phyloP scores from a whole-genome alignment of 192 early-diverging fungal genomes.

The Coemansia furcata region DNA sequence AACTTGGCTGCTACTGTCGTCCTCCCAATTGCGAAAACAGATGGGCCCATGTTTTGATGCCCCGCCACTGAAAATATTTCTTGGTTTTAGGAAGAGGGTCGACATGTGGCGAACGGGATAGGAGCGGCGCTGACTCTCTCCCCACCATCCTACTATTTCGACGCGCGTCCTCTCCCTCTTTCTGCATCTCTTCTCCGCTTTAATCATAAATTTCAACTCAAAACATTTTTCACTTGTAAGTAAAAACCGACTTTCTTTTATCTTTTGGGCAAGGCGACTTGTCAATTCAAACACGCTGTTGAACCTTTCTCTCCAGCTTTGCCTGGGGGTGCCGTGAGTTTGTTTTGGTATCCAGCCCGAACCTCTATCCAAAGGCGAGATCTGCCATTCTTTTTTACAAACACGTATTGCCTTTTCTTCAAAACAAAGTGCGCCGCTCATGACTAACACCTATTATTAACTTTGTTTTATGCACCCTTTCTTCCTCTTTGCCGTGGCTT shows the following conservation, averaged over 20 bases:
- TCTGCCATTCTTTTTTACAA: background rate
- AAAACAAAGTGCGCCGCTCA: background rate
- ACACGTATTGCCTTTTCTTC: background rate
- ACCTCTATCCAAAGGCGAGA: background rate
- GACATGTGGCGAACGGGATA: background rate
- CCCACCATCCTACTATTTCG: background rate
- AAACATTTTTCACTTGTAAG: background rate
- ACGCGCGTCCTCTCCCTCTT: background rate
- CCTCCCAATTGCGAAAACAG: background rate
- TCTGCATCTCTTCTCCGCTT: slow-evolving; percentile 12
- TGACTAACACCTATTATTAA: background rate
- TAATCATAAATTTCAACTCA: slow-evolving; percentile 6
- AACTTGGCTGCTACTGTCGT: background rate
- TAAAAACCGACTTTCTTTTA: background rate
- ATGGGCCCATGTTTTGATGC: background rate
- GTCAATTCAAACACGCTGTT: background rate
- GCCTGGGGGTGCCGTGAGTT: background rate
- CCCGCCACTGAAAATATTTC: background rate
- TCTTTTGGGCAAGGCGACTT: background rate
- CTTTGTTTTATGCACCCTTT: background rate
- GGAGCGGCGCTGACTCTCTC: background rate
- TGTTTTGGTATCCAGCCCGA: background rate
- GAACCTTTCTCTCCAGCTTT: background rate
- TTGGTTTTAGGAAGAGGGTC: background rate
- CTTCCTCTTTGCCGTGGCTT: background rate